Conservation (phyloP, 352 stramenopile species). For the Blastocystis hominis region DNA sequence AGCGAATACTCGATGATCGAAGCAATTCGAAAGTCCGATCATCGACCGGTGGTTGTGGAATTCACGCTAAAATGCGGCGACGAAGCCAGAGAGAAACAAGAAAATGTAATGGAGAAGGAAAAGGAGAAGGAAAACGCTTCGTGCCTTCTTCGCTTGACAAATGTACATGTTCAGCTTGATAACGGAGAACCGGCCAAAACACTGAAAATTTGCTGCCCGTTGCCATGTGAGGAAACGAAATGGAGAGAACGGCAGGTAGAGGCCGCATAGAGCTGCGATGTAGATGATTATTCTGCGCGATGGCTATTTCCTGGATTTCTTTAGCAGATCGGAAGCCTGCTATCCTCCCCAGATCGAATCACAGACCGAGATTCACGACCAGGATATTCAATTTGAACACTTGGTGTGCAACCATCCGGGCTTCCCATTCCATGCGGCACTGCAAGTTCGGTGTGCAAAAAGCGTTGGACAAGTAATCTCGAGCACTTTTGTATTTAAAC, state of each 20-base stretch:
- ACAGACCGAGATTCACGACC: not conserved
- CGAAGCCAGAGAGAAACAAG: too few species aligned
- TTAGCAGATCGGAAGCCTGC: not conserved
- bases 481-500: too few species aligned
- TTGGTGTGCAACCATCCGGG: not conserved
- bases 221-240: not conserved
- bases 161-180: not conserved
- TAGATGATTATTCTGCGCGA: not conserved
- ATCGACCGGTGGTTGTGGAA: not conserved
- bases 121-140: not conserved
- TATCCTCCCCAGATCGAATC: not conserved
- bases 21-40: not conserved
- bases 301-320: not conserved
- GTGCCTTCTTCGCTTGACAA: not conserved
- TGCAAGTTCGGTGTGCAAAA: not conserved
- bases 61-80: not conserved
- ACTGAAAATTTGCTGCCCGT: not conserved
- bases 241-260: not conserved
- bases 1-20: conserved; percentile 15
- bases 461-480: not conserved
- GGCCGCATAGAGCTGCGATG: not conserved
- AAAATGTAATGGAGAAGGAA: not conserved
- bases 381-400: not conserved
- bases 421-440: not conserved
- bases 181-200: too few species aligned